Evolutionary conservation across 176 grass and related monocot genomes (phyloP), one percentile per base, ranked within the genome.

Genomic region (Pharus latifolius): DNA sequence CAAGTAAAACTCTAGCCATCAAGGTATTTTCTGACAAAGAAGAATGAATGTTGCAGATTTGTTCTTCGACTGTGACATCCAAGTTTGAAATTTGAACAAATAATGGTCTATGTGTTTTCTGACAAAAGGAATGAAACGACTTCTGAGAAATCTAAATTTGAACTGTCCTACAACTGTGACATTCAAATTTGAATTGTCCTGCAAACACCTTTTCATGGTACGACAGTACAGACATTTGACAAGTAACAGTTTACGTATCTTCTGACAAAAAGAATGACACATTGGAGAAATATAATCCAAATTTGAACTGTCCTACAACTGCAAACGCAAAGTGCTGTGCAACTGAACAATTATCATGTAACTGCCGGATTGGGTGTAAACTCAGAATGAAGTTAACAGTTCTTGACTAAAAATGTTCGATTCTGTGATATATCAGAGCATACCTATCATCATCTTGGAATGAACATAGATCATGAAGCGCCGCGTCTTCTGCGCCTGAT

Each of bases 401-500:
- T 40, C 11, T 41, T 35, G 25, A 38, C 3, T 48, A 20, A 35
- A n/a, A 55, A 7, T 32, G 11, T 19, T 35, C 11, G 3, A 61
- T 53, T 22, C 19, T 14, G 1, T 11, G 37, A 10, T 32, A 0
- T 52, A 13, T 43, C 24, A n/a, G 55, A 24, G 27, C 69, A 45
- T 86, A 97, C 89, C 93, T 60, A 97, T 92, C 93, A 97, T 97
- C 93, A 97, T 97, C 66, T 97, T 97, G 59, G 86, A 78, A 54
- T 97, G 93, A 67, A 97, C 93, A 45, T 97, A 97, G 42, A 97
- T 97, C 93, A 92, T 97, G 80, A 97, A 97, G 6, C 93, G 80
- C 45, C 93, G 85, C 38, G 80, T 69, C 32, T 87, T 80, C 70
- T 97, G 93, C 5, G 83, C 89, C 74, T 7, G 83, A 52, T 64